Percentiles rank a stretch among this genome's conserved stretches.
Evolutionary conservation across 257 asterid genomes (phyloP).

Genomic region (Solanum tacnaense): DNA sequence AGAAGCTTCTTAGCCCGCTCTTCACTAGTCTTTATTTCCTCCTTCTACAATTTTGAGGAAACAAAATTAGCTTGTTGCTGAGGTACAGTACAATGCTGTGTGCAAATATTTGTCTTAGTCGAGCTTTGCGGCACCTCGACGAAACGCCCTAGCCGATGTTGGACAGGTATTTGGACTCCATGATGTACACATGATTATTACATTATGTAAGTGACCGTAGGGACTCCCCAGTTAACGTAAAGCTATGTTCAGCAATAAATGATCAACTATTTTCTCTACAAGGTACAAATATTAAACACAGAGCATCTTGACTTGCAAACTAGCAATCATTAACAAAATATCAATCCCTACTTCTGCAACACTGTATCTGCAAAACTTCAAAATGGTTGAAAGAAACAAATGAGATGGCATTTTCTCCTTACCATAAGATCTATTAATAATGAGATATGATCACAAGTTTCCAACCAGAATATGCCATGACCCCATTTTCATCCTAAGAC

Average conservation of each 20-base stretch:
- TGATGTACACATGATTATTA: background rate
- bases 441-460: background rate
- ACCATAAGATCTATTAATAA: background rate
- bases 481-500: background rate
- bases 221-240: background rate
- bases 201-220: background rate
- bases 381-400: background rate
- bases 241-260: background rate
- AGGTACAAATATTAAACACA: background rate
- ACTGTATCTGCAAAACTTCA: background rate
- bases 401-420: background rate
- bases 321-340: background rate
- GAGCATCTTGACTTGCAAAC: background rate
- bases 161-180: background rate
- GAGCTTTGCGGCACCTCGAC: background rate
- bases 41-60: slow-evolving; percentile 49
- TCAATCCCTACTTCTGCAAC: background rate
- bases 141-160: background rate
- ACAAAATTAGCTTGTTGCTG: background rate
- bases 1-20: slow-evolving; percentile 88
- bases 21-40: slow-evolving; percentile 70
- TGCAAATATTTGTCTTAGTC: background rate
- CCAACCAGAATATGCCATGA: background rate
- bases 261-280: background rate
- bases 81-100: background rate